Evolutionary conservation across 495 filamentous ascomycete genomes (phyloP).

Genomic region (Lophiotrema nucula): DNA sequence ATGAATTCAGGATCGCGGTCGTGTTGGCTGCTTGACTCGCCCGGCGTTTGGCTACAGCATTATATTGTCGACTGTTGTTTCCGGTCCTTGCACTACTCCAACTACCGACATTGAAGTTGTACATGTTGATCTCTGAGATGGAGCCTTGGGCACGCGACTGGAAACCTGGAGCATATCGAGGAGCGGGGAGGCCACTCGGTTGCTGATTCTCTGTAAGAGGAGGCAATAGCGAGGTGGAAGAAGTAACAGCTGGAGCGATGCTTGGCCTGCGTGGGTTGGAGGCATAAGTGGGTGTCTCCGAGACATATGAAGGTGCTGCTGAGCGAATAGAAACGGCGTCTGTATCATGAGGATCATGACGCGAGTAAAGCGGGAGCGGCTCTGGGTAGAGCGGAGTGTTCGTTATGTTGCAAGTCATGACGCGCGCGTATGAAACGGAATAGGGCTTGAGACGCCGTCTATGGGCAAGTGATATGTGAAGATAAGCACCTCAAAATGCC

Average conservation of each 20-base stretch:
- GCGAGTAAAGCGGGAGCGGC: slow-evolving; percentile 37
- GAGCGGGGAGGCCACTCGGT: slow-evolving; percentile 26
- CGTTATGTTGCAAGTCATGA: slow-evolving; percentile 36
- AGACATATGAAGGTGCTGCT: slow-evolving; percentile 41
- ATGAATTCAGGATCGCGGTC: slow-evolving; percentile 26
- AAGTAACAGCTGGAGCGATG: neutral
- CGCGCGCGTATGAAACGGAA: too few relatives aligned
- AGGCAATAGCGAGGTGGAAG: slow-evolving; percentile 15
- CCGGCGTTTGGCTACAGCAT: slow-evolving; percentile 35
- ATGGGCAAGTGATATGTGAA: too few relatives aligned
- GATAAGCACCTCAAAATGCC: too few relatives aligned
- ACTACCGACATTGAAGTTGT: slow-evolving; percentile 31
- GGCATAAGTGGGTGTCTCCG: slow-evolving; percentile 38
- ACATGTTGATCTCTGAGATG: slow-evolving; percentile 16
- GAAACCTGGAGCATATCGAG: slow-evolving; percentile 36
- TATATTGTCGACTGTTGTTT: slow-evolving; percentile 30
- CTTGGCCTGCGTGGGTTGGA: slow-evolving; percentile 17
- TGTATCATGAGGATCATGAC: slow-evolving; percentile 30
- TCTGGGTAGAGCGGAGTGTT: slow-evolving; percentile 31
- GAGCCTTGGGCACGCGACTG: slow-evolving; percentile 23
- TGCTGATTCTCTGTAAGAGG: slow-evolving; percentile 13
- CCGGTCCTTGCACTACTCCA: slow-evolving; percentile 34
- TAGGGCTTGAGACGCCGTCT: too few relatives aligned
- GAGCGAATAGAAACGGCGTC: slow-evolving; percentile 35
- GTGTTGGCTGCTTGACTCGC: slow-evolving; percentile 28